Base-by-base conservation (phyloP, 495 filamentous ascomycete species). In the Penicillium manginii region DNA sequence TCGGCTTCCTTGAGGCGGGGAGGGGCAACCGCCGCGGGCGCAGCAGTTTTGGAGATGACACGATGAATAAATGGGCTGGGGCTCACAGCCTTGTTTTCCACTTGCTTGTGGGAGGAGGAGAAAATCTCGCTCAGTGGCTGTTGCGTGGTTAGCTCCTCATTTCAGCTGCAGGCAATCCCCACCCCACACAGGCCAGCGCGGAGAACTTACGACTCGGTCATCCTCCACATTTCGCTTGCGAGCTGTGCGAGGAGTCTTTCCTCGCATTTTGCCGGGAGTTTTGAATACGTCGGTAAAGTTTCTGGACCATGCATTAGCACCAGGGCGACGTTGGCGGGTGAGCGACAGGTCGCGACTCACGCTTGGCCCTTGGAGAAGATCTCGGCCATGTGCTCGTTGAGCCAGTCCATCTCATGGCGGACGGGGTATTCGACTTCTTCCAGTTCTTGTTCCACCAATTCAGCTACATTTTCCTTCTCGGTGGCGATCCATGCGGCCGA, bases 301-400 rank as follows among this genome's bases (percentile, higher is more conserved):
- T 49, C 90, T 93, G 63, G 55, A 48, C 42, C 48, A 47, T 2
- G 5, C 52, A 66, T 85, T 65, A 86, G 80, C 57, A 56, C 47
- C 31, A 31, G 55, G 4, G 9, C 29, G 17, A 33, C 6, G 14
- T 50, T 57, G 35, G 26, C 43, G 54, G 39, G 17, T 31, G 31
- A 43, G 37, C 22, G 45, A 47, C 14, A 15, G 59, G 58, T 57
- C 55, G 63, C 65, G 55, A 82, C 87, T 65, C 76, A 92, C 91
- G 91, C 81, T 73, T 93, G 86, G 70, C 90, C 89, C 62, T 87
- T 86, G 62, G 85, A 89, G 69, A 98, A 96, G 57, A 97, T 91
- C 61, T 96, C 91, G 29, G 86, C 85, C 93, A 97, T 96, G 73
- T 97, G 93, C 73, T 97, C 93, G 66, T 97, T 97, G 64, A 97